Evolutionary conservation across 192 early-diverging fungal species (phyloP).

Genomic region (Podila verticillata): DNA sequence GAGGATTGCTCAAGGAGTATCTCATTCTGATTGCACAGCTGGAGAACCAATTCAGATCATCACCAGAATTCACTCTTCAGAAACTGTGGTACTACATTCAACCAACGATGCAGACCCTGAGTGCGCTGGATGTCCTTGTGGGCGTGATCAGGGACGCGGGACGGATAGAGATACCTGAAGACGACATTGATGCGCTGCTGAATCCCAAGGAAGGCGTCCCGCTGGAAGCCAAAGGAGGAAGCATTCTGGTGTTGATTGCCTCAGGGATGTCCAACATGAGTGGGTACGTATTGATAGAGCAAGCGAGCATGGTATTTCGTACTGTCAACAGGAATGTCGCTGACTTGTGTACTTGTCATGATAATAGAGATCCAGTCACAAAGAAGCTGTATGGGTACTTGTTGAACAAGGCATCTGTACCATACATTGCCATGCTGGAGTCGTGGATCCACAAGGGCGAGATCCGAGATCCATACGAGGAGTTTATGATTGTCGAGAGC

Average conservation of each 20-base stretch:
- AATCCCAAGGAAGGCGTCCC: slow-evolving; percentile 58
- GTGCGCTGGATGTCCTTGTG: slow-evolving; percentile 55
- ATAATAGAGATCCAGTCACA: slow-evolving; percentile 69
- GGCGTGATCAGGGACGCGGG: slow-evolving; percentile 50
- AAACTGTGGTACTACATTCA: slow-evolving; percentile 91
- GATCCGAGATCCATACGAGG: slow-evolving; percentile 87
- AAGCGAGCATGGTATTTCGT: not conserved
- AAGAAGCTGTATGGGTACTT: slow-evolving; percentile 84
- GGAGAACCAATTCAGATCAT: slow-evolving; percentile 82
- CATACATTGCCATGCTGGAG: slow-evolving; percentile 85
- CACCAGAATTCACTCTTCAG: slow-evolving; percentile 85
- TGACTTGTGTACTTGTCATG: not conserved
- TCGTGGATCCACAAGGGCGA: slow-evolving; percentile 92
- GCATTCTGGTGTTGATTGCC: slow-evolving; percentile 79
- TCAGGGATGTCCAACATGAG: slow-evolving; percentile 72
- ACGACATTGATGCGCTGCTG: slow-evolving; percentile 56
- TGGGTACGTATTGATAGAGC: slow-evolving; percentile 61
- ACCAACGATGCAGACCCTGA: slow-evolving; percentile 73
- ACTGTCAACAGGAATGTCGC: too few species aligned
- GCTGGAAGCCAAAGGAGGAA: slow-evolving; percentile 75
- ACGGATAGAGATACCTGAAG: slow-evolving; percentile 36
- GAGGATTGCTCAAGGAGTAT: slow-evolving; percentile 84
- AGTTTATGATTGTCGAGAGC: slow-evolving; percentile 92
- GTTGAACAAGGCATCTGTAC: slow-evolving; percentile 79
- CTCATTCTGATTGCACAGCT: slow-evolving; percentile 85